A percentile compares a stretch with the other conserved stretches of the same genome.
Conservation (phyloP, 2,329 filamentous ascomycete species). For the Incumbomyces delicatus region DNA sequence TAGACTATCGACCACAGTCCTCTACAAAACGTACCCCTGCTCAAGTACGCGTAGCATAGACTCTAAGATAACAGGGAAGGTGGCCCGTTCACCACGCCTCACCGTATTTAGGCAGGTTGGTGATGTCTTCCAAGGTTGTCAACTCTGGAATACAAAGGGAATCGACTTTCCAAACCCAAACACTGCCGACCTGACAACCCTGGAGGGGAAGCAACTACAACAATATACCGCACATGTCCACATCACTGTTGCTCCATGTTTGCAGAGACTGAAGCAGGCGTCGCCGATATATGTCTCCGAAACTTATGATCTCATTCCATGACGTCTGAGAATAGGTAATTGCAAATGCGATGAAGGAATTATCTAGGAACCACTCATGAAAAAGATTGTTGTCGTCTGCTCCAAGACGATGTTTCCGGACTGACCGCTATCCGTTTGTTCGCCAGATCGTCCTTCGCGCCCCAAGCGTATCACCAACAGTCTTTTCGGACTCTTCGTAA, state of each 20-base stretch:
- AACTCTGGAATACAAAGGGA: conserved; percentile 47
- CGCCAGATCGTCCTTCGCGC: conserved; percentile 14
- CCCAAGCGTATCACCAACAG: conserved; percentile 11
- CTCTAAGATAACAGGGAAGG: no score
- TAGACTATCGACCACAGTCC: no score
- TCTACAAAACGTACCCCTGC: no score
- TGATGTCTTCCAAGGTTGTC: conserved; percentile 45
- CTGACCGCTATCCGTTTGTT: no score
- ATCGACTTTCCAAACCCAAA: conserved; percentile 40
- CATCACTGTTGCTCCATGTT: conserved; percentile 37
- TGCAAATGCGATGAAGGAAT: conserved; percentile 39
- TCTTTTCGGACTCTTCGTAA: conserved; percentile 12
- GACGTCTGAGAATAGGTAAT: conserved; percentile 28
- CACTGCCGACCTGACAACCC: conserved; percentile 31
- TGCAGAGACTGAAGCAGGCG: conserved; percentile 27
- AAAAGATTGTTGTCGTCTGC: no score
- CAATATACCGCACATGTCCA: conserved; percentile 40
- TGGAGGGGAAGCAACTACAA: conserved; percentile 39
- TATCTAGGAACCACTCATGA: no score
- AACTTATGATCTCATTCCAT: background rate
- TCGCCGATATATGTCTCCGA: background rate
- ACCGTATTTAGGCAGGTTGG: no score
- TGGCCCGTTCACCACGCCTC: no score
- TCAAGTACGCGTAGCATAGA: no score
- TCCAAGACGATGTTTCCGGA: no score